Base-by-base conservation (phyloP, 805 yeast species). In the Blastobotrys americana region DNA sequence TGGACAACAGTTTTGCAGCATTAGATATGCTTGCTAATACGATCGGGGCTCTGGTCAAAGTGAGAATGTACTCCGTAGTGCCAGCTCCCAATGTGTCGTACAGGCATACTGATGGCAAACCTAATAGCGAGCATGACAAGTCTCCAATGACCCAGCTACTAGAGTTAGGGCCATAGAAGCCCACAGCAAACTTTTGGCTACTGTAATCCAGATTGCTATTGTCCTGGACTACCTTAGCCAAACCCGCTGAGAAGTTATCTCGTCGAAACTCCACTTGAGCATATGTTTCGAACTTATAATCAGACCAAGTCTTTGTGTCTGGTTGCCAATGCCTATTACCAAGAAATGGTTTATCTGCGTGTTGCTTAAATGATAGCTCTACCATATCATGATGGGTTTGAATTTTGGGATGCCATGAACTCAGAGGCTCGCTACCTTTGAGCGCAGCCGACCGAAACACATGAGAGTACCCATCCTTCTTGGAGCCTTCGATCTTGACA, bases 81-180 rank as follows among this genome's bases (percentile, higher is more conserved):
- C 70, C 71, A 1, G 80, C 71, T 3, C 82, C 82, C 46, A 77
- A 57, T 5, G 81, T 75, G 48, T 77, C 81, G 54, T 77, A 77
- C 19, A 77, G 58, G 3, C 79, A 73, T 8, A 79, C 77, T 47
- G 71, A 69, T n/a, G 76, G 60, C 36, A 68, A 71, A 59, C 72
- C 72, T 64, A 76, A 80, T 4, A 77, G 70, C 37, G 71, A 72
- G 55, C 84, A 77, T 0, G 87, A 87, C 54, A 82, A 60, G 63
- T 84, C 93, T 21, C 82, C 63, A 15, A 82, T 58, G 25, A 73
- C 69, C 93, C 93, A 84, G 61, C 82, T 55, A 53, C 41, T 64
- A 61, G 47, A 61, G 58, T 50, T 49, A 16, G 58, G 69, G 60
- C 44, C 62, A 44, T 48, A 60, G 59, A 49, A 47, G 54, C 15